Evolutionary conservation across 768 basidiomycete species (phyloP).

Genomic region (Psilocybe sp.): DNA sequence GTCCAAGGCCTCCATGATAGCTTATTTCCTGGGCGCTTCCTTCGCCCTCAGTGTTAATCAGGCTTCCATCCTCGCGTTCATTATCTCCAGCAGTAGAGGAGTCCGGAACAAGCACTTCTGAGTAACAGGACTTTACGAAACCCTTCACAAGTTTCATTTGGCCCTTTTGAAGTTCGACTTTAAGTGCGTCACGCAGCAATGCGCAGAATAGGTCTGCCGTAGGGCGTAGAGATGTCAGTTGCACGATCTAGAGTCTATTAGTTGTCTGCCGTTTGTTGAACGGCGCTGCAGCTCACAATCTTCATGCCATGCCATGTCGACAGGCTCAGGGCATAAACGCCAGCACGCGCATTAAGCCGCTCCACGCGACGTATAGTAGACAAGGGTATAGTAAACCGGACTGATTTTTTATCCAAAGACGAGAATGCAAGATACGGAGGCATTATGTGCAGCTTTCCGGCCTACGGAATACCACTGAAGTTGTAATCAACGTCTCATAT

Average conservation of each 20-base stretch:
- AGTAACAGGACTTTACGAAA: constrained; percentile 92
- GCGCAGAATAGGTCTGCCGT: constrained; percentile 93
- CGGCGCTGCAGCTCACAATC: constrained; percentile 57
- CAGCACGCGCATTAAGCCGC: constrained; percentile 87
- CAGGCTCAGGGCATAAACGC: constrained; percentile 93
- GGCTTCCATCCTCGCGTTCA: constrained; percentile 67
- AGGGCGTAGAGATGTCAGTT: constrained; percentile 89
- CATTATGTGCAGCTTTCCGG: constrained; percentile 86
- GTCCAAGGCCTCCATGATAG: constrained; percentile 77
- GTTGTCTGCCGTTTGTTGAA: constrained; percentile 4
- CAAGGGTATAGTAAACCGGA: constrained; percentile 87
- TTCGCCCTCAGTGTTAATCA: constrained; percentile 53
- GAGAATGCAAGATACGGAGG: constrained; percentile 89
- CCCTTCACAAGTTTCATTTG: constrained; percentile 92
- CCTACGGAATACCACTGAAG: constrained; percentile 38
- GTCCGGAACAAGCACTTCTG: constrained; percentile 76
- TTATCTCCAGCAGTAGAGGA: constrained; percentile 56
- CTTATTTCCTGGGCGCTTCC: constrained; percentile 43
- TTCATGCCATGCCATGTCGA: constrained; percentile 94
- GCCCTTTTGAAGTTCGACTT: constrained; percentile 83
- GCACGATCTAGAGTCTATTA: constrained; percentile 61
- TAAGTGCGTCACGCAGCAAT: constrained; percentile 84
- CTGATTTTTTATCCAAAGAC: constrained; percentile 89
- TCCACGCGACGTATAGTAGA: constrained; percentile 93
- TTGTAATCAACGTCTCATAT: constrained; percentile 6